Base-by-base conservation (phyloP, 1,139 yeast genomes). In the Yamadazyma pseudoaaseri region DNA sequence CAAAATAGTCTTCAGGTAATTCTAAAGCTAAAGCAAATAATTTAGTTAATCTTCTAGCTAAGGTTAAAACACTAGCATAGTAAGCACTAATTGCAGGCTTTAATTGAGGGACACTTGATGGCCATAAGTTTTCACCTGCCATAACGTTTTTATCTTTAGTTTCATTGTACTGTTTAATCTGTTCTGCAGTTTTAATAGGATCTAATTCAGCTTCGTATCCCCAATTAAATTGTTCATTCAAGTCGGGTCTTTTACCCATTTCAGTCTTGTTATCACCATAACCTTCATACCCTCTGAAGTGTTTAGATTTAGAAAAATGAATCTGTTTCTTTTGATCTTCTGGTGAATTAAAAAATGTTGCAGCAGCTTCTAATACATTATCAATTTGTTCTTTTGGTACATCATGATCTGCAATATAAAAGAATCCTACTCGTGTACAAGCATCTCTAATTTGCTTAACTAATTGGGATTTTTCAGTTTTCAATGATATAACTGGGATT, bases 211-310 rank as follows among this genome's bases (percentile, higher is more conserved):
- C 44, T 16, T 44, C 47, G 27, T 44, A 43, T 1, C 48, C 48
- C 47, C 48, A 43, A 24, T 41, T 41, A 34, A 44, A 44, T 21
- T 43, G 47, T 36, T 44, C 48, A 26, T 44, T 44, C 29, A 44
- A 39, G 26, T 44, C 48, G 2, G 48, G 44, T 21, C 31, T 39
- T 20, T 31, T 41, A 5, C 46, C 46, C 21, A 21, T 28, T 34
- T 43, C 47, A 2, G 48, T 44, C 27, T 35, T 34, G 27, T 44
- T 44, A 27, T 44, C 48, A 7, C 48, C 48, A 36, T 36, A 34
- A 8, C 45, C 43, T 41, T 44, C 48, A 22, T 44, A 44, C 4
- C 48, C 48, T 32, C 48, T 32, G 21, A 43, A 43, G 20, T 43
- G 45, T 23, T 43, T 41, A 2, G 41, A 37, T 21, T 43, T 41